Base-by-base conservation (phyloP, 2,329 filamentous ascomycete species). In the Decorospora gaudefroyi region DNA sequence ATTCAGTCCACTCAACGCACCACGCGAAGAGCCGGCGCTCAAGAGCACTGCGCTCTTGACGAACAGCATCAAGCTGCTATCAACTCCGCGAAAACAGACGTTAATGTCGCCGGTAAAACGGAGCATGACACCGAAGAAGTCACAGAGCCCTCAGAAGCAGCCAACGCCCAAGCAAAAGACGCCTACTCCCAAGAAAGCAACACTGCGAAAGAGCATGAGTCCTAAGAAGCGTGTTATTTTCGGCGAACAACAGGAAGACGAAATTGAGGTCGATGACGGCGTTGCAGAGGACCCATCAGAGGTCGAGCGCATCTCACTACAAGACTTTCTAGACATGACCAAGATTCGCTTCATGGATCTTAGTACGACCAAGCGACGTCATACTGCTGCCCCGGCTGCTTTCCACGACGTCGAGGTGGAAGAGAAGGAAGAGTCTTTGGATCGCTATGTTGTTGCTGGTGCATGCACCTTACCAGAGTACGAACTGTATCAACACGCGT, bases 341-440 rank as follows among this genome's bases (percentile, higher is more conserved):
- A 95, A 89, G 46, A 96, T 99, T 61, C 88, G 91, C 40, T 99
- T 99, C 73, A 96, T 99, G 88, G 93, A 99, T 67, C 78, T 99
- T 35, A 96, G 87, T n/a, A 96, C 92, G 0, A 96, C 91, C 1
- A 97, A 97, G 68, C 80, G 92, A 55, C 82, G 93, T 42, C 87
- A 95, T 59, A 97, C 92, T 0, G 84, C 86, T 31, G 68, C 66
- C 18, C 68, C 68, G 23, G 49, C 66, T 25, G 57, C 61, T 1
- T 70, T 71, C 42, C 62, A 61, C 30, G 65, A 67, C 17, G 64
- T 63, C 23, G 68, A 68, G 12, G 61, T 71, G 8, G 63, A 69
- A 21, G 70, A 72, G 72, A 57, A 68, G 55, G 79, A 83, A 18
- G 78, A 82, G 22, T 69, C 62, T 15, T 76, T 95, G 6, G 88